Evolutionary conservation across 768 basidiomycete genomes (phyloP), one percentile per base, ranked within the genome.

Genomic region (Boletus sp.): DNA sequence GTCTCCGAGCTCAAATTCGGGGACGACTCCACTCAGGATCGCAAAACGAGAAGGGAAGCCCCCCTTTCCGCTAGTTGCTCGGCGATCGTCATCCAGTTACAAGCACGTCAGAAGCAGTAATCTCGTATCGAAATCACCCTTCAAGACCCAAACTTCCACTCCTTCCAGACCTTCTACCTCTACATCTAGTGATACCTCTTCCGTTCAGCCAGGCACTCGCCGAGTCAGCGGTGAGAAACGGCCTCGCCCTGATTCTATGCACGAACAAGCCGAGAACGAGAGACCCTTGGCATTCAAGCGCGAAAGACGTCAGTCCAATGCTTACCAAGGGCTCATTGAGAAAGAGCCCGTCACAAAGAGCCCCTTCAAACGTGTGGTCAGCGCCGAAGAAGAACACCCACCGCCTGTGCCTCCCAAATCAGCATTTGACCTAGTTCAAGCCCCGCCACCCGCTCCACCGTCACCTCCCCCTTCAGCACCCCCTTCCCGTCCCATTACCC

Each of bases 101-200:
- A 86, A 82, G 61, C 90, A 90, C 71, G 80, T 92, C 61, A 81
- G 80, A 64, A 86, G 77, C 64, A 90, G 85, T 69, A 85, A 87
- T 67, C 85, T 92, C 54, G 92, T 94, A 17, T 85, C 87, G 30
- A 92, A 92, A 63, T 94, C 92, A 11, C 91, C 91, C 10, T 94
- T 94, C 77, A 89, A 88, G 64, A 83, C 82, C 3, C 83, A 84
- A 58, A 77, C 83, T 28, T 78, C 83, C 47, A 76, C 78, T n/a
- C 77, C 82, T 33, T 71, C 80, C 4, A 59, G 44, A 56, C 66
- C 68, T 0, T 66, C 62, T 15, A 35, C 56, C 1, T 67, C 65
- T 9, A 58, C 56, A 15, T 39, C 51, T 10, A 58, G 47, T 36
- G 53, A 59, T 33, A 46, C 62, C 9, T 12, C 62, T 8, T 14